Conservation (phyloP, 106 monocot genomes). For the Acorus calamus region DNA sequence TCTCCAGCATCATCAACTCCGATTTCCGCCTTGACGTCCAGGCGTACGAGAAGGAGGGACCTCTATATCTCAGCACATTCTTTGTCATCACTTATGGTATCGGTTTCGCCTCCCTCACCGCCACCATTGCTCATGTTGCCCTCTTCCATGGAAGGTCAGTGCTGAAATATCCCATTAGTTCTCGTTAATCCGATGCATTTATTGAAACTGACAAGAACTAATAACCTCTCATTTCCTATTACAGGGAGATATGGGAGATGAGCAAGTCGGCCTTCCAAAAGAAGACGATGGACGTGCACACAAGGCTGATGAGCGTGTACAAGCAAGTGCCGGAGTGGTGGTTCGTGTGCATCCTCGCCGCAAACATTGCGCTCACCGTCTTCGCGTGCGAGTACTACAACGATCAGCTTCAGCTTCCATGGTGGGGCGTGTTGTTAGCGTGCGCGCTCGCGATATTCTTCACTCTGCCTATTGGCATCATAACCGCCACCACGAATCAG, state of each 20-base stretch:
- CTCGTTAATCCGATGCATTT: background rate
- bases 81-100: slow-evolving; percentile 16
- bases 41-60: slow-evolving; percentile 16
- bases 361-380: slow-evolving; percentile 26
- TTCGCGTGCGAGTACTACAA: slow-evolving; percentile 21
- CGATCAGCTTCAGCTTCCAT: slow-evolving; percentile 22
- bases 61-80: slow-evolving; percentile 11
- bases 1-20: slow-evolving; percentile 10
- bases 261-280: slow-evolving; percentile 23
- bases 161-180: background rate
- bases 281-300: slow-evolving; percentile 36
- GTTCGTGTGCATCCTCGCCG: slow-evolving; percentile 28
- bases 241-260: slow-evolving; percentile 21
- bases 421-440: slow-evolving; percentile 42
- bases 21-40: slow-evolving; percentile 12
- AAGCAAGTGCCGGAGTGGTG: slow-evolving; percentile 50
- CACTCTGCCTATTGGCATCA: slow-evolving; percentile 59
- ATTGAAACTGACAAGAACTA: background rate
- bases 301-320: slow-evolving; percentile 42
- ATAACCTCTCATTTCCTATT: background rate
- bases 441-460: slow-evolving; percentile 39
- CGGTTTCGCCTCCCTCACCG: slow-evolving; percentile 15
- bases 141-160: slow-evolving; percentile 26
- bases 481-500: slow-evolving; percentile 54
- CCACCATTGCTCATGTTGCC: slow-evolving; percentile 18